Conservation (phyloP, 257 asterid genomes). For the Forsythia suspensa region DNA sequence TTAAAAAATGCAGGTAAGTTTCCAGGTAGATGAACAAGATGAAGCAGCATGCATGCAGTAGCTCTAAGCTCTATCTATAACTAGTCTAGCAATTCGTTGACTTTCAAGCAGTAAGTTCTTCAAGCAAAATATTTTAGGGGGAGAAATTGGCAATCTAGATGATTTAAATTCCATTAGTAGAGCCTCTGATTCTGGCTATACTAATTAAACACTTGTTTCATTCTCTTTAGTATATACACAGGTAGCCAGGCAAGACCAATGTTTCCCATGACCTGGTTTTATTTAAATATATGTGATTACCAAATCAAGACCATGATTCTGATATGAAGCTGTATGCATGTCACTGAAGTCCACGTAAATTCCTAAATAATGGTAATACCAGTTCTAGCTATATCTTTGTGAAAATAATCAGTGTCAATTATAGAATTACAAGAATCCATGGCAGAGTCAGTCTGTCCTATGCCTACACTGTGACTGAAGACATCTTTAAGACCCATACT, state of each 20-base stretch:
- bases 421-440: conserved; percentile 8
- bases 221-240: not conserved
- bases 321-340: conserved; percentile 1
- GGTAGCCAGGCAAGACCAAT: not conserved
- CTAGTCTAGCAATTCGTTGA: not conserved
- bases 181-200: not conserved
- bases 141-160: not conserved
- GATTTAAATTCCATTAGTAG: not conserved
- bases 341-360: not conserved
- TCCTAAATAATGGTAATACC: not conserved
- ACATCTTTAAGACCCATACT: not conserved
- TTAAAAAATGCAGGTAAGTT: not conserved
- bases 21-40: conserved; percentile 3
- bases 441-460: not conserved
- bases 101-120: not conserved
- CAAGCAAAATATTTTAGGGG: not conserved
- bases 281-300: not conserved
- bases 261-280: not conserved
- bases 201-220: not conserved
- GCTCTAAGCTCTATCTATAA: conserved; percentile 8
- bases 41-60: conserved; percentile 15
- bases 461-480: not conserved
- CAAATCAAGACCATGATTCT: conserved; percentile 1
- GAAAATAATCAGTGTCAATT: not conserved
- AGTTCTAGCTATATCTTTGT: conserved; percentile 3